Conservation (phyloP, 2,329 filamentous ascomycete species). For the Neodidymelliopsis sp. region DNA sequence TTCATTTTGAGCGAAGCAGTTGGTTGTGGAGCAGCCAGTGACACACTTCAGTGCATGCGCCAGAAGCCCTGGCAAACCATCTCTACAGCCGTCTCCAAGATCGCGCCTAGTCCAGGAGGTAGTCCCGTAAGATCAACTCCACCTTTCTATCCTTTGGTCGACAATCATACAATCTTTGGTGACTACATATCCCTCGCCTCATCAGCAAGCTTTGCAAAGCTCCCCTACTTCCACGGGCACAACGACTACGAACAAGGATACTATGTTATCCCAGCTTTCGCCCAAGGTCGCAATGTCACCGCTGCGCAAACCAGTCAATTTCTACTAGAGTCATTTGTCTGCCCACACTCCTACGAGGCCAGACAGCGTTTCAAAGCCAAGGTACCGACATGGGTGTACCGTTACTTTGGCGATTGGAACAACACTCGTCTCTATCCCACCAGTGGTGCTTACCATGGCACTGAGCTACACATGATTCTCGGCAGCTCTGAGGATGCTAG, state of each 20-base stretch:
- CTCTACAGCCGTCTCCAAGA: slow-evolving; percentile 16
- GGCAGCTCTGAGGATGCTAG: slow-evolving; percentile 28
- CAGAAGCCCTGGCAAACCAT: slow-evolving; percentile 17
- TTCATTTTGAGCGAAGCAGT: slow-evolving; percentile 20
- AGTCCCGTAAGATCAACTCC: slow-evolving; percentile 26
- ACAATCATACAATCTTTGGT: slow-evolving; percentile 29
- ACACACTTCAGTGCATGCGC: slow-evolving; percentile 31
- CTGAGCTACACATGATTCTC: slow-evolving; percentile 34
- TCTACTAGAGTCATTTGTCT: slow-evolving; percentile 27
- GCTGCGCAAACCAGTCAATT: slow-evolving; percentile 19
- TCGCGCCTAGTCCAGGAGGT: slow-evolving; percentile 26
- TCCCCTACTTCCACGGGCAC: slow-evolving; percentile 29
- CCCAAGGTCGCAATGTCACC: slow-evolving; percentile 27
- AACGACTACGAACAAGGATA: slow-evolving; percentile 32
- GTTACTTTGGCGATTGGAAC: slow-evolving; percentile 31
- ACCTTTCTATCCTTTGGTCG: slow-evolving; percentile 26
- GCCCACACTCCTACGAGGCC: slow-evolving; percentile 22
- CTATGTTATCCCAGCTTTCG: slow-evolving; percentile 29
- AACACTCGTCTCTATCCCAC: slow-evolving; percentile 31
- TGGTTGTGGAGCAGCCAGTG: slow-evolving; percentile 18
- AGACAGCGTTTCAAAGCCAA: slow-evolving; percentile 11
- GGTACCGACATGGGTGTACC: slow-evolving; percentile 28
- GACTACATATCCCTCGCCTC: slow-evolving; percentile 27
- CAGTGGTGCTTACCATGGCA: slow-evolving; percentile 33
- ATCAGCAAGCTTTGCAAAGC: slow-evolving; percentile 19